phyloP scores from a whole-genome alignment of 78 protist species.

The Planoprotostelium fungivorum region DNA sequence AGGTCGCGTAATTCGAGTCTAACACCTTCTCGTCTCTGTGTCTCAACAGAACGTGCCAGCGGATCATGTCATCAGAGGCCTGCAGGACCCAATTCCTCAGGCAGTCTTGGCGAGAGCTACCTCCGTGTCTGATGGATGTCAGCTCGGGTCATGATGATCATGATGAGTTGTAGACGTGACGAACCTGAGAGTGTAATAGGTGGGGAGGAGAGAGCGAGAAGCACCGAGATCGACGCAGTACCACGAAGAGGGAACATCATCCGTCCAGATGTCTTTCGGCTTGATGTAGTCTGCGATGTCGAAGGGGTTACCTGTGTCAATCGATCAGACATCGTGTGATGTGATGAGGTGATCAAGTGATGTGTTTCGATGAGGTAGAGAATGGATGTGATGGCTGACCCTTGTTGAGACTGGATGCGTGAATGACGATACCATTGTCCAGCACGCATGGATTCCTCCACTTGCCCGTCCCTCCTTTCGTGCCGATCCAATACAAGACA shows the following conservation, averaged over 20 bases:
- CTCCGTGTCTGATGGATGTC: constrained; percentile 25
- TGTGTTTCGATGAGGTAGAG: not conserved
- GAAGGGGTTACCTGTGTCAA: constrained; percentile 30
- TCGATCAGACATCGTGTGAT: constrained; percentile 20
- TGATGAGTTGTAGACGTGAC: too few species aligned
- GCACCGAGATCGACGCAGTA: constrained; percentile 28
- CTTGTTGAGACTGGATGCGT: not conserved
- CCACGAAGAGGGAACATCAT: constrained; percentile 62
- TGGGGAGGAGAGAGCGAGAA: not conserved
- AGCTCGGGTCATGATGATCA: not conserved
- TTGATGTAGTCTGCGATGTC: constrained; percentile 3
- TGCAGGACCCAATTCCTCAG: constrained; percentile 61
- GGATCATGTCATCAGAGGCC: constrained; percentile 30
- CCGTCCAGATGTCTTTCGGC: constrained; percentile 35
- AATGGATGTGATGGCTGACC: not conserved
- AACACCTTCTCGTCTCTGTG: constrained; percentile 24
- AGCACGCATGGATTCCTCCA: constrained; percentile 37
- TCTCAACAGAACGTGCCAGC: constrained; percentile 21
- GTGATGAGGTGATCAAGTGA: too few species aligned
- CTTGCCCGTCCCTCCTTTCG: constrained; percentile 2
- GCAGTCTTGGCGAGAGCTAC: constrained; percentile 38
- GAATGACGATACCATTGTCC: not conserved
- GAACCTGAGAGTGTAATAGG: constrained; percentile 28
- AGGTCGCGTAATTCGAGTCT: constrained; percentile 12
- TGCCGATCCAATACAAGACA: constrained; percentile 34